Evolutionary conservation across 164 flowering plant genomes (phyloP).

Genomic region (Sextonia rubra): DNA sequence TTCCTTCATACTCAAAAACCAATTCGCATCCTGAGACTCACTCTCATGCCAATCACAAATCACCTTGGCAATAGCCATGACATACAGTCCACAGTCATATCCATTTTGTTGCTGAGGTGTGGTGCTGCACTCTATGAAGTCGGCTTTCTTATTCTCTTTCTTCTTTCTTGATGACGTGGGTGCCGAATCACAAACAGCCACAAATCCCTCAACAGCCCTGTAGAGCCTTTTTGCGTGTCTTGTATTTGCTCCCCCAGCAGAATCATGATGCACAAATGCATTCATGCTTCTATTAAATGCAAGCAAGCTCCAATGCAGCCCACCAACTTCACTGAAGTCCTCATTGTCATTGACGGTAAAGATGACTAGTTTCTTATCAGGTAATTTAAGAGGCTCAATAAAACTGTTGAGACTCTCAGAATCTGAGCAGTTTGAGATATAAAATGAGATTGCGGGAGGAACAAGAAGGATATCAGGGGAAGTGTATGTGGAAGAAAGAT

Average conservation of each 20-base stretch:
- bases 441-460: constrained; percentile 74
- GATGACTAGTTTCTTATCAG: constrained; percentile 45
- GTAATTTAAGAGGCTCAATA: constrained; percentile 57
- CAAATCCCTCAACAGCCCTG: constrained; percentile 27
- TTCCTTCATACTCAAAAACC: constrained; percentile 43
- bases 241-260: constrained; percentile 36
- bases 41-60: constrained; percentile 47
- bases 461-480: constrained; percentile 53
- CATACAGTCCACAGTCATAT: constrained; percentile 75
- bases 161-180: not conserved
- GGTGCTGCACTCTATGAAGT: constrained; percentile 29
- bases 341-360: constrained; percentile 70
- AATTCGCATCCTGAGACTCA: constrained; percentile 13
- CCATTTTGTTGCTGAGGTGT: constrained; percentile 65
- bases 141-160: not conserved
- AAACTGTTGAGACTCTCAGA: constrained; percentile 38
- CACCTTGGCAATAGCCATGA: constrained; percentile 44
- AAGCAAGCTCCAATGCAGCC: constrained; percentile 88
- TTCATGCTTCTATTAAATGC: constrained; percentile 44
- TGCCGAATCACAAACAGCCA: constrained; percentile 22
- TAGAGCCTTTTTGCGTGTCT: constrained; percentile 43
- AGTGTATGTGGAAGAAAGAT: constrained; percentile 42
- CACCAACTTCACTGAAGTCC: constrained; percentile 61
- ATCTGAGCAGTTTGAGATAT: constrained; percentile 64
- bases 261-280: constrained; percentile 72